phyloP scores from a whole-genome alignment of 805 yeast species.

The Nakazawaea ishiwadae region DNA sequence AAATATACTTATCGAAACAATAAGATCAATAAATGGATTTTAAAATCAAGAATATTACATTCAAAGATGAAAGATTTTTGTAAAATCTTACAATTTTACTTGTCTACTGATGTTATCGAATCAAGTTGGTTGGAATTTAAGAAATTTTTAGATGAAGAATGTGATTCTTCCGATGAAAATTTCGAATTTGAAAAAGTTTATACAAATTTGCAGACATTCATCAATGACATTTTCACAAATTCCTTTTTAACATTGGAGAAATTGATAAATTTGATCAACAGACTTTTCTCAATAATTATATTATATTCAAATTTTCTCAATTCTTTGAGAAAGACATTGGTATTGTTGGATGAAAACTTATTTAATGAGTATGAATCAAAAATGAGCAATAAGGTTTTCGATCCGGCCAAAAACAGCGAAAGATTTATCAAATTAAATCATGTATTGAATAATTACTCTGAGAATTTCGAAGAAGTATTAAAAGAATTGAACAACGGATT shows the following conservation, averaged over 20 bases:
- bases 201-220: slow-evolving; percentile 45
- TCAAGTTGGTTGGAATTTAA: slow-evolving; percentile 41
- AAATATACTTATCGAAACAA: slow-evolving; percentile 37
- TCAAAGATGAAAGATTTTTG: slow-evolving; percentile 52
- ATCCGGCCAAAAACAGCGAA: slow-evolving; percentile 31
- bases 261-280: slow-evolving; percentile 41
- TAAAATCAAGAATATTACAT: slow-evolving; percentile 51
- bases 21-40: slow-evolving; percentile 48
- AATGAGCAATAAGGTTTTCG: slow-evolving; percentile 34
- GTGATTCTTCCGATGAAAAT: neutral
- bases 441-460: slow-evolving; percentile 37
- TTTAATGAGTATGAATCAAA: slow-evolving; percentile 34
- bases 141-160: slow-evolving; percentile 2
- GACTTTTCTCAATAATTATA: slow-evolving; percentile 41
- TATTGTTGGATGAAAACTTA: slow-evolving; percentile 43
- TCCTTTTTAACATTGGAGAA: slow-evolving; percentile 60
- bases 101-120: slow-evolving; percentile 57
- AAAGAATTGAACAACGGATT: slow-evolving; percentile 42
- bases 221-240: slow-evolving; percentile 61
- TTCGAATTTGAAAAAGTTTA: slow-evolving; percentile 38
- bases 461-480: slow-evolving; percentile 39
- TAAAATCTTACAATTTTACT: slow-evolving; percentile 48
- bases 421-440: slow-evolving; percentile 37
- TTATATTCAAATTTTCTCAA: slow-evolving; percentile 43
- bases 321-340: slow-evolving; percentile 51